phyloP scores from a whole-genome alignment of 331 rosid genomes.

The Cucumis variabilis region DNA sequence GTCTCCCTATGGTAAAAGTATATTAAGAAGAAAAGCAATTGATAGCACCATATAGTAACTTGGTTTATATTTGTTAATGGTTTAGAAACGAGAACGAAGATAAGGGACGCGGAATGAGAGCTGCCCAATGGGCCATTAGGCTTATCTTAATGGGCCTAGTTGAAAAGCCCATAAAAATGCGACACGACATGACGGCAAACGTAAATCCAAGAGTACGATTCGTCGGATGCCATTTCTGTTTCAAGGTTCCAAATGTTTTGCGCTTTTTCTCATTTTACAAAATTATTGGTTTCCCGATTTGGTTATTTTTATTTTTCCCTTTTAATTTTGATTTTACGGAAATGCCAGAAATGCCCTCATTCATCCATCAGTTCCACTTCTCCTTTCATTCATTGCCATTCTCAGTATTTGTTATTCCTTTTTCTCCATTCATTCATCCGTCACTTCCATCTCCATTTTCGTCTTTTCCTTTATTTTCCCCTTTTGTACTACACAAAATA shows the following conservation, averaged over 20 bases:
- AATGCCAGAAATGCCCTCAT: background rate
- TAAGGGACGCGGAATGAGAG: background rate
- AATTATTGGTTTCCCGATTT: constrained; percentile 23
- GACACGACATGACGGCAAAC: constrained; percentile 7
- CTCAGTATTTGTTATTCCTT: background rate
- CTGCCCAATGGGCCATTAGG: background rate
- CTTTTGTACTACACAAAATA: background rate
- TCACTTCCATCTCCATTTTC: background rate
- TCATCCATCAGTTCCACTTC: constrained; percentile 8
- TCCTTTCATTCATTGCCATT: background rate
- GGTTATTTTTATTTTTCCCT: background rate
- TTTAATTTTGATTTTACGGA: background rate
- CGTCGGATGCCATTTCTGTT: constrained; percentile 18
- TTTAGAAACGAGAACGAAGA: background rate
- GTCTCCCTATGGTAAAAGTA: no score
- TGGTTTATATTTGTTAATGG: no score
- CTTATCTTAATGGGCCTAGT: background rate
- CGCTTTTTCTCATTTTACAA: background rate
- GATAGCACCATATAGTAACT: no score
- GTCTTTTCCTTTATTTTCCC: background rate
- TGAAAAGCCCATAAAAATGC: background rate
- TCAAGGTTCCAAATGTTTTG: background rate
- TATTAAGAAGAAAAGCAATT: no score
- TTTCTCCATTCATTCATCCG: background rate
- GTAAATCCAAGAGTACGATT: constrained; percentile 7